These are phyloP conservation scores for Aspergillus jensenii DNA, from an alignment of 2,329 filamentous ascomycete species.

Conservation along the genomic window DNA sequence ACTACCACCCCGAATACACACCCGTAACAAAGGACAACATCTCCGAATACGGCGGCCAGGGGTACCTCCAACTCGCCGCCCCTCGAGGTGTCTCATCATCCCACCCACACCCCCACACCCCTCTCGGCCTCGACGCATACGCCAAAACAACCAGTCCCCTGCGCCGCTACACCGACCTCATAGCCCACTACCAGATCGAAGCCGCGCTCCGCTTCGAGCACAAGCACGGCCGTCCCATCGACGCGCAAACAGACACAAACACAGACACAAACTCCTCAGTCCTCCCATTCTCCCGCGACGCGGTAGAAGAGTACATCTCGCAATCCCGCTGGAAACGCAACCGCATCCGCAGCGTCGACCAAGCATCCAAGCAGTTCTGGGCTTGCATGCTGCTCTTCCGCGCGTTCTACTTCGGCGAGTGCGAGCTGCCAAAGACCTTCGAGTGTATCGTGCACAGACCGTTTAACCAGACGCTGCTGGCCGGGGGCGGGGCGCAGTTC, in stretches of 20 bases:
- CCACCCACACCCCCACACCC: constrained; percentile 49
- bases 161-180: constrained; percentile 60
- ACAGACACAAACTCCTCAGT: constrained; percentile 17
- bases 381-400: constrained; percentile 55
- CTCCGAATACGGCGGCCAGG: constrained; percentile 41
- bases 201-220: constrained; percentile 59
- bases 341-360: constrained; percentile 40
- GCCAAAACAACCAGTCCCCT: constrained; percentile 62
- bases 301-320: constrained; percentile 51
- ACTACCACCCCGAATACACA: constrained; percentile 41
- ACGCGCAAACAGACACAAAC: constrained; percentile 15
- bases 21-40: constrained; percentile 38
- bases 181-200: constrained; percentile 65
- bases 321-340: constrained; percentile 44
- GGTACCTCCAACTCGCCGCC: constrained; percentile 37
- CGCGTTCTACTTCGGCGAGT: constrained; percentile 57
- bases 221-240: constrained; percentile 43
- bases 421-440: constrained; percentile 50
- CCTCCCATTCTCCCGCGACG: constrained; percentile 52
- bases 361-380: constrained; percentile 49
- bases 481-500: constrained; percentile 23
- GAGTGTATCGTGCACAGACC: constrained; percentile 34
- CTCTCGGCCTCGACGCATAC: constrained; percentile 55
- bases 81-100: constrained; percentile 46
- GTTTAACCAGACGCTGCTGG: constrained; percentile 20